A percentile compares a stretch with the other conserved stretches of the same genome.
These are phyloP conservation scores for Malania oleifera DNA, from an alignment of 164 flowering plant species.

Conservation along the genomic window DNA sequence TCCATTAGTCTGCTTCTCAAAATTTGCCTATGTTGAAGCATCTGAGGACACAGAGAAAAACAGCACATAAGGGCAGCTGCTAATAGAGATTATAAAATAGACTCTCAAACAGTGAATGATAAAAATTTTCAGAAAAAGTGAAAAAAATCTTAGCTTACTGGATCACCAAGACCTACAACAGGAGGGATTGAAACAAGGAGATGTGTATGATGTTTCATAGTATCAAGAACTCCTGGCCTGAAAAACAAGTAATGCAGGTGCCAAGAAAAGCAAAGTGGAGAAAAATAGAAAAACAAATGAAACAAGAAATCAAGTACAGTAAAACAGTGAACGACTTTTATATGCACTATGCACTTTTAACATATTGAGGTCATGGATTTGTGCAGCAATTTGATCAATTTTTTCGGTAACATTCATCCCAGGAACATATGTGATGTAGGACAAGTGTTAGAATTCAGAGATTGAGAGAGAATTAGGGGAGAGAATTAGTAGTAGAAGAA, in stretches of 20 bases:
- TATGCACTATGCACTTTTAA: no score
- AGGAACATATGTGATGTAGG: no score
- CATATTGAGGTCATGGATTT: no score
- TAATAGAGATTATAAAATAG: not conserved
- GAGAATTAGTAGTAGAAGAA: no score
- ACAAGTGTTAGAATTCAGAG: no score
- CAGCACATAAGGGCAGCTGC: not conserved
- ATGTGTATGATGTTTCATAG: slow-evolving; percentile 52
- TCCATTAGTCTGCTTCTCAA: slow-evolving; percentile 28
- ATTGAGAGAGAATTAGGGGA: no score
- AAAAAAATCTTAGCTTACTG: slow-evolving; percentile 35
- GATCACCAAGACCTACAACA: slow-evolving; percentile 61
- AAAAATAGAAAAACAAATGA: not conserved
- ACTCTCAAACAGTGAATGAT: not conserved
- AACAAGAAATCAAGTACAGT: not conserved
- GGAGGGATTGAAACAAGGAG: slow-evolving; percentile 81
- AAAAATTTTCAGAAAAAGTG: not conserved
- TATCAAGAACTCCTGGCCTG: slow-evolving; percentile 37
- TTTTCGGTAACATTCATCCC: no score
- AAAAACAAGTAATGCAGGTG: slow-evolving; percentile 7
- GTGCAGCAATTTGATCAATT: no score
- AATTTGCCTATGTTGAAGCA: slow-evolving; percentile 52
- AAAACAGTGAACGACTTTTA: no score
- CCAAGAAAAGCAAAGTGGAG: slow-evolving; percentile 2
- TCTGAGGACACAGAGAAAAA: slow-evolving; percentile 26